Evolutionary conservation across 2,329 filamentous ascomycete species (phyloP).

Genomic region (Alternaria sp.): DNA sequence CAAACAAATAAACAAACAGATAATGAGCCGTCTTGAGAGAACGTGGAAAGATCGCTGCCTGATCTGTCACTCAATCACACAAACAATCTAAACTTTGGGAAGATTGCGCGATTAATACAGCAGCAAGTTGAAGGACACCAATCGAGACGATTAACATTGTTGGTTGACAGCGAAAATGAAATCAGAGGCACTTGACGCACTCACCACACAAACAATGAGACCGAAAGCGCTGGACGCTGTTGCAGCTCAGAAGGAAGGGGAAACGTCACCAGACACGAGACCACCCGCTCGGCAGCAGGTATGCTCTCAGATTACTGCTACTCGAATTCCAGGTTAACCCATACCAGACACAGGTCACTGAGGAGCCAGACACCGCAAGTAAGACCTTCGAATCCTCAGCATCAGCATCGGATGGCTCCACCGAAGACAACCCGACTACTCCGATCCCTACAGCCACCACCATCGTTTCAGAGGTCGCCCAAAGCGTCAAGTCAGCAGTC

Average conservation of each 20-base stretch:
- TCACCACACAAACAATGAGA: conserved; percentile 29
- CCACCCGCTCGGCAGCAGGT: conserved; percentile 10
- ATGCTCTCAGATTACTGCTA: not conserved
- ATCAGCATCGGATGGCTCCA: conserved; percentile 18
- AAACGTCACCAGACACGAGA: not conserved
- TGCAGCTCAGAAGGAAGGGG: not conserved
- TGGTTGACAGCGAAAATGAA: conserved; percentile 17
- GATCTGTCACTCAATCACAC: not conserved
- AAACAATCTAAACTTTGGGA: not conserved
- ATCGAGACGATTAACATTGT: not conserved
- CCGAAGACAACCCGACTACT: conserved; percentile 8
- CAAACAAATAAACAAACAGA: conserved; percentile 12
- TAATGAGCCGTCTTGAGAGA: not conserved
- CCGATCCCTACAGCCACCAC: conserved; percentile 16
- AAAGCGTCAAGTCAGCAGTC: conserved; percentile 32
- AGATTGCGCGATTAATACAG: not conserved
- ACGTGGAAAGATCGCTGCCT: not conserved
- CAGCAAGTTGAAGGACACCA: not conserved
- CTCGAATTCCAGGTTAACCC: not conserved
- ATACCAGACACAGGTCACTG: not conserved
- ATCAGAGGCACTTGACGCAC: conserved; percentile 27
- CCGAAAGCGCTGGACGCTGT: conserved; percentile 29
- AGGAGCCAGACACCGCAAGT: not conserved
- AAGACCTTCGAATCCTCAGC: conserved; percentile 10
- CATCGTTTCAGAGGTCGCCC: conserved; percentile 26